These are phyloP conservation scores for Oropetium thomaeum DNA, from an alignment of 176 grass and related monocot species.

Conservation along the genomic window DNA sequence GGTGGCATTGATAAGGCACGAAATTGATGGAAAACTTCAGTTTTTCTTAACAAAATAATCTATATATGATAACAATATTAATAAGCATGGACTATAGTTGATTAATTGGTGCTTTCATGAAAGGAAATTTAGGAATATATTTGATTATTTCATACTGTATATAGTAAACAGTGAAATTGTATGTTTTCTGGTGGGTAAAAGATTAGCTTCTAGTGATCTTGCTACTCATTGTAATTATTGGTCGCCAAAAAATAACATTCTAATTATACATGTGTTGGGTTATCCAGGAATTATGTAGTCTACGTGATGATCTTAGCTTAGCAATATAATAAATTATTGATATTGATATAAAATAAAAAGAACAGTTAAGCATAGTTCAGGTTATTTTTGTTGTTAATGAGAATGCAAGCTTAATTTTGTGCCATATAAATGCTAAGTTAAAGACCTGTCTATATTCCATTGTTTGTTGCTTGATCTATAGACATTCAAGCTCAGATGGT, in stretches of 20 bases:
- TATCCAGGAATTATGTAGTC: not conserved
- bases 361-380: not conserved
- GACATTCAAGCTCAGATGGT: slow-evolving; percentile 16
- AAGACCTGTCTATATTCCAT: slow-evolving; percentile 1
- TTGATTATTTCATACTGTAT: not conserved
- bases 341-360: not conserved
- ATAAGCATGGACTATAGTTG: slow-evolving; percentile 4
- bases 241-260: too few species aligned
- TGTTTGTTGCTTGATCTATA: slow-evolving; percentile 16
- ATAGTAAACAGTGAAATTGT: not conserved
- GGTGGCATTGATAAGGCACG: slow-evolving; percentile 92
- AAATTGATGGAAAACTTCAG: slow-evolving; percentile 27
- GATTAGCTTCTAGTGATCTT: not conserved
- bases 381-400: not conserved
- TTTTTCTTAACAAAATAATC: slow-evolving; percentile 26
- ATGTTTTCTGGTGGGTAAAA: not conserved
- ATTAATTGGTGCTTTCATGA: not conserved
- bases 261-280: not conserved
- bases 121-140: not conserved
- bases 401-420: not conserved
- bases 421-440: slow-evolving; percentile 17
- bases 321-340: not conserved
- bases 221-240: not conserved
- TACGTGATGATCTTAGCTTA: not conserved
- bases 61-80: slow-evolving; percentile 14